These are phyloP conservation scores for Thermochaetoides dissita DNA, from an alignment of 2,329 filamentous ascomycete species.

Conservation along the genomic window DNA sequence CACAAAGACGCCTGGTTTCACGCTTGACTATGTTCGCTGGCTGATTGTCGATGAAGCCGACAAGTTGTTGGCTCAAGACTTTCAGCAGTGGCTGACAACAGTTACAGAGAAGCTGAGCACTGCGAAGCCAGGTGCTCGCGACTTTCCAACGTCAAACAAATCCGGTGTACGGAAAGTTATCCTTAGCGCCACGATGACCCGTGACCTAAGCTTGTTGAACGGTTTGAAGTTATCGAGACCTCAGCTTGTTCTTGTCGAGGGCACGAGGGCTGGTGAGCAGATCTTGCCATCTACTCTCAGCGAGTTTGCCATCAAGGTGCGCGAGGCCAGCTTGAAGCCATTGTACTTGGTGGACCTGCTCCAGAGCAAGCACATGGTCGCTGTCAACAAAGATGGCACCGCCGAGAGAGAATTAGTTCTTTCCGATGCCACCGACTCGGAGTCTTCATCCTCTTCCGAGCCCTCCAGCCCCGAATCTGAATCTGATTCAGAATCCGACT, in stretches of 20 bases:
- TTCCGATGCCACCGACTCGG: slow-evolving; percentile 17
- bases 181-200: slow-evolving; percentile 83
- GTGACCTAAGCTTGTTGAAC: slow-evolving; percentile 66
- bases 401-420: slow-evolving; percentile 24
- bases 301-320: slow-evolving; percentile 55
- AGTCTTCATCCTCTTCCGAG: slow-evolving; percentile 8
- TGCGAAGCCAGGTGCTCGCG: slow-evolving; percentile 32
- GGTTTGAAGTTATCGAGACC: slow-evolving; percentile 61
- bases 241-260: slow-evolving; percentile 61
- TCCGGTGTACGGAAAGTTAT: slow-evolving; percentile 62
- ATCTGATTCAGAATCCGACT: slow-evolving; percentile 21
- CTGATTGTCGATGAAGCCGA: slow-evolving; percentile 89
- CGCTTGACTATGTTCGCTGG: slow-evolving; percentile 67
- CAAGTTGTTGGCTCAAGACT: slow-evolving; percentile 78
- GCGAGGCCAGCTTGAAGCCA: slow-evolving; percentile 60
- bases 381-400: slow-evolving; percentile 16
- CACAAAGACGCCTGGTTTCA: slow-evolving; percentile 69
- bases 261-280: slow-evolving; percentile 22
- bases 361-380: slow-evolving; percentile 35
- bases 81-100: slow-evolving; percentile 74
- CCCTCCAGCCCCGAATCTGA: not conserved
- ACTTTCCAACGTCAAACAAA: slow-evolving; percentile 38
- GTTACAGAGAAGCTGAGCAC: slow-evolving; percentile 49
- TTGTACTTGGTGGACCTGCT: slow-evolving; percentile 73
- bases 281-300: slow-evolving; percentile 46